These are phyloP conservation scores for Ascocoryne sarcoides DNA, from an alignment of 2,329 filamentous ascomycete species.

Conservation along the genomic window DNA sequence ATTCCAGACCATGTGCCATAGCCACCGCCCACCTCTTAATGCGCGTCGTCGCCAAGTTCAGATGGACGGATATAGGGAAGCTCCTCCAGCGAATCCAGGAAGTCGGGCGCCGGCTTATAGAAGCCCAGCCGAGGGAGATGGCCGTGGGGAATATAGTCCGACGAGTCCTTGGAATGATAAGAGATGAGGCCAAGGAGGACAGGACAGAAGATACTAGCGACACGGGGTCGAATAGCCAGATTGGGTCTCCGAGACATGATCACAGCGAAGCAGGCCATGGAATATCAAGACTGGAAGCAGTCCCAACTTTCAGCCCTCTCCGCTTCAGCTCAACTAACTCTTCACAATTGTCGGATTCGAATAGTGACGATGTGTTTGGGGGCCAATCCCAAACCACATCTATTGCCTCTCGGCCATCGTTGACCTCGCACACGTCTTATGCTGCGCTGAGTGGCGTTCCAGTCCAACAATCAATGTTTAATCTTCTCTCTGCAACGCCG, in stretches of 20 bases:
- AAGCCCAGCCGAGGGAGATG: conserved; percentile 82
- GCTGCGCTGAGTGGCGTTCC: conserved; percentile 43
- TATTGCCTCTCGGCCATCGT: conserved; percentile 41
- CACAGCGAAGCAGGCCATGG: conserved; percentile 8
- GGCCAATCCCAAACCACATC: conserved; percentile 16
- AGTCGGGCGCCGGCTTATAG: conserved; percentile 64
- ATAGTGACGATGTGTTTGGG: conserved; percentile 20
- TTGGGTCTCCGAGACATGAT: conserved; percentile 22
- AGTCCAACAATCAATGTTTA: conserved; percentile 69
- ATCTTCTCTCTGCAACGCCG: conserved; percentile 65
- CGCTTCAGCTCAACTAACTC: conserved; percentile 22
- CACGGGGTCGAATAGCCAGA: conserved; percentile 24
- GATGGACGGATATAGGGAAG: conserved; percentile 66
- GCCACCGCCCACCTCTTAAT: conserved; percentile 85
- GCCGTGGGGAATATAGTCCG: conserved; percentile 92
- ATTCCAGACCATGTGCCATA: conserved; percentile 80
- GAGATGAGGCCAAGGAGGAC: conserved; percentile 81
- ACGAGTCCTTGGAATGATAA: conserved; percentile 79
- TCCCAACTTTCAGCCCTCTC: conserved; percentile 19
- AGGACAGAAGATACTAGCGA: conserved; percentile 45
- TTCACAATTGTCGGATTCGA: conserved; percentile 14
- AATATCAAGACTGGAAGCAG: conserved; percentile 8
- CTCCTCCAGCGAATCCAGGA: conserved; percentile 73
- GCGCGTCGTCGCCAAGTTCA: conserved; percentile 74
- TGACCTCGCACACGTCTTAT: conserved; percentile 56